Conservation (phyloP, 352 stramenopile species). For the Pelagophyceae sp. region DNA sequence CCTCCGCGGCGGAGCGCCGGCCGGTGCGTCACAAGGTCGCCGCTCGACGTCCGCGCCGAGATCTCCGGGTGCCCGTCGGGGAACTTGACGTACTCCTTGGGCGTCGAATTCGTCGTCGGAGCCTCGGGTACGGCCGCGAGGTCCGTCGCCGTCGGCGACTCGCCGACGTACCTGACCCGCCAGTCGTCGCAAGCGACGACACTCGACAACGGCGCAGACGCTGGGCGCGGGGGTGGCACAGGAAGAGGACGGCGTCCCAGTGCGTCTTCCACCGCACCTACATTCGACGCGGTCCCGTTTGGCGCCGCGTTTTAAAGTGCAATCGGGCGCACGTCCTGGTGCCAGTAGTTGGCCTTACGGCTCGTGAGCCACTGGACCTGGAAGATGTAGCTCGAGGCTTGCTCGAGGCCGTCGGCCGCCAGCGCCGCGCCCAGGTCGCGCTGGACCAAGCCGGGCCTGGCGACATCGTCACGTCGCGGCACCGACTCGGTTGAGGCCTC, state of each 20-base stretch:
- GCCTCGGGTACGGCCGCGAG: neutral
- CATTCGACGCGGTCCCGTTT: no score
- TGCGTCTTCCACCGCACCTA: slow-evolving; percentile 12
- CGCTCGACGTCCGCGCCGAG: neutral
- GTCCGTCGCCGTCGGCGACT: slow-evolving; percentile 11
- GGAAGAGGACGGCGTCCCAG: slow-evolving; percentile 17
- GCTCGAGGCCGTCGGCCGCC: neutral
- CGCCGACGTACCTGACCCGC: neutral
- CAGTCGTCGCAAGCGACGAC: no score
- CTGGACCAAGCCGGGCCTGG: no score
- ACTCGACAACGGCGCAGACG: no score
- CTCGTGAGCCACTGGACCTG: slow-evolving; percentile 19
- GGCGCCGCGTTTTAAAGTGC: no score
- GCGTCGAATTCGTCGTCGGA: neutral
- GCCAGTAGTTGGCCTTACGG: slow-evolving; percentile 19
- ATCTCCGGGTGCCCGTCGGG: slow-evolving; percentile 13
- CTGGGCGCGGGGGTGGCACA: neutral
- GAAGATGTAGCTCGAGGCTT: slow-evolving; percentile 8
- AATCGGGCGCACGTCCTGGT: slow-evolving; percentile 16
- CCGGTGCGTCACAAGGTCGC: neutral
- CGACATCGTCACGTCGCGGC: no score
- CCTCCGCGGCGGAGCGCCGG: neutral
- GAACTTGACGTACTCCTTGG: slow-evolving; percentile 8
- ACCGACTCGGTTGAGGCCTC: no score
- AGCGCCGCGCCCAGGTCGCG: neutral